A percentile compares a stretch with the other conserved stretches of the same genome.
These are phyloP conservation scores for Hordeum pubiflorum DNA, from an alignment of 202 grass and related monocot species.

Conservation along the genomic window DNA sequence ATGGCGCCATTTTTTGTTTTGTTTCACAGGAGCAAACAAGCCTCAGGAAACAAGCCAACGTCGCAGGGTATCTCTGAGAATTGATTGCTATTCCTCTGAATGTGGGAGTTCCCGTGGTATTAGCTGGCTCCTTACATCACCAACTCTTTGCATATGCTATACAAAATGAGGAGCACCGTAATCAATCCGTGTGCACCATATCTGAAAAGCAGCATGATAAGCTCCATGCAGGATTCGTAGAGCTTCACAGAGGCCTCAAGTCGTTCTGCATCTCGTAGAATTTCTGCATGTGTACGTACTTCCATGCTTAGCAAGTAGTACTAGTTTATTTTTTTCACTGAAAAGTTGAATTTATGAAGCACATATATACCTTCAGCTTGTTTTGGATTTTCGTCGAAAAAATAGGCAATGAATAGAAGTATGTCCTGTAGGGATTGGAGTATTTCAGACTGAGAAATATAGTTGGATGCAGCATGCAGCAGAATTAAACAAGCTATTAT, in stretches of 20 bases:
- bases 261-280: slow-evolving; percentile 39
- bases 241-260: slow-evolving; percentile 18
- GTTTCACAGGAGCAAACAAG: slow-evolving; percentile 6
- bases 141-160: slow-evolving; percentile 27
- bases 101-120: background rate
- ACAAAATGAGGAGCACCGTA: slow-evolving; percentile 27
- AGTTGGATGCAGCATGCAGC: slow-evolving; percentile 3
- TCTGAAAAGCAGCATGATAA: slow-evolving; percentile 29
- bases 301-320: slow-evolving; percentile 22
- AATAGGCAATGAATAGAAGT: slow-evolving; percentile 36
- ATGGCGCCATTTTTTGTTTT: background rate
- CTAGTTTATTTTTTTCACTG: background rate
- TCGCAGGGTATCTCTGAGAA: background rate
- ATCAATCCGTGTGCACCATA: background rate
- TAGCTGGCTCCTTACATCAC: slow-evolving; percentile 22
- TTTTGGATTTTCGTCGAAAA: slow-evolving; percentile 51
- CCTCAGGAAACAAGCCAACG: background rate
- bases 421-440: slow-evolving; percentile 53
- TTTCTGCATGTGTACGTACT: slow-evolving; percentile 32
- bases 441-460: background rate
- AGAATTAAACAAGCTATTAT: background rate
- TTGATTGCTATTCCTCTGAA: background rate
- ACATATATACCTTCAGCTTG: slow-evolving; percentile 43
- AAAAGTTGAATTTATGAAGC: slow-evolving; percentile 18
- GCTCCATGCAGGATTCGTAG: slow-evolving; percentile 40